Evolutionary conservation across 2,329 filamentous ascomycete genomes (phyloP), one percentile per base, ranked within the genome.

Genomic region (Zymoseptoria crescenta): DNA sequence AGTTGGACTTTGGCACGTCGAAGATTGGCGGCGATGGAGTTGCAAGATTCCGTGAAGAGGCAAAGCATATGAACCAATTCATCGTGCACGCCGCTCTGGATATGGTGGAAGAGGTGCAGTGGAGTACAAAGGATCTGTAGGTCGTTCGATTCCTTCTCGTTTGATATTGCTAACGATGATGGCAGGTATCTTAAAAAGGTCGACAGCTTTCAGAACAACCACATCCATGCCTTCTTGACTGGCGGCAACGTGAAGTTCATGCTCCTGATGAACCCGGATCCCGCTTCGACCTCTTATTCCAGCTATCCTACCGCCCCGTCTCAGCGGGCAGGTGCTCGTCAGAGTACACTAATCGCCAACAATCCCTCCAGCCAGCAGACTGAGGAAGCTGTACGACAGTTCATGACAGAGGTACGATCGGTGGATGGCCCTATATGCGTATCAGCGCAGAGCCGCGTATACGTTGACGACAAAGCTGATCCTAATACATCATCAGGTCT

Each of bases 41-140:
- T 73, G 84, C 93, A 62, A 88, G 89, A 71, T 97, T 96, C 80
- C 85, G 83, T 59, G 89, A 96, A 65, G 87, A 95, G 70, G 88
- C 93, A 57, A 86, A 90, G 64, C 90, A 96, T 74, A 88, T 96
- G 81, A 96, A 96, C 78, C 94, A 96, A 75, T 97, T 99, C 79
- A 91, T 97, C 72, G 86, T 96, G 30, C 93, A 99, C 78, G 92
- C 90, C 67, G 89, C 89, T 65, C 80, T 99, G 59, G 94, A 99
- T 74, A 90, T 97, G 52, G 89, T 96, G 55, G 94, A 99, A 77
- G 94, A 99, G 75, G 86, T 93, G 29, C 94, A 97, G 77, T 99
- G 94, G 93, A 87, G 85, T 6, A 89, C 81, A 62, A 88, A 89
- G 4, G 87, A 89, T 67, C 88, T 96, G 91, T 95, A 78, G 64